Evolutionary conservation across 345 rosid species (phyloP), one percentile per base, ranked within the genome.

Genomic region (Luvunga scandens): DNA sequence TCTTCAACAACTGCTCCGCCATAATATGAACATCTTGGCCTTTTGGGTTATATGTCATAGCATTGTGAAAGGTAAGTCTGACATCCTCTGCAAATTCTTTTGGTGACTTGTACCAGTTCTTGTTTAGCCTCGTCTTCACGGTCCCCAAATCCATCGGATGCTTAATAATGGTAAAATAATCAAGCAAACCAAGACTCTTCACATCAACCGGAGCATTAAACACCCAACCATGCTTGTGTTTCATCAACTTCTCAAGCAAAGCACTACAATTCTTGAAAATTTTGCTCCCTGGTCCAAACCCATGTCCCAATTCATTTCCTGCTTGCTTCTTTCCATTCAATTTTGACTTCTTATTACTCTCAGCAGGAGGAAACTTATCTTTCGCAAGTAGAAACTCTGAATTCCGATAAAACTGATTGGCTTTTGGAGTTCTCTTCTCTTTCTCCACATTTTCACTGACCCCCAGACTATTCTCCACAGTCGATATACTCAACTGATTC

Each of bases 91-190:
- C 99, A 81, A 95, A 95, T 80, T 92, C 97, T 84, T 89, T 90
- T 0, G 97, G 96, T 0, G 94, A 90, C 90, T 94, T 92, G 89
- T 95, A 95, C 89, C 91, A 73, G 82, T 95, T 92, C 82, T 88
- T 90, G 76, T 75, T 86, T 72, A 96, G 82, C 79, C 87, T 87
- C 3, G 90, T 69, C 86, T 96, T 96, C 75, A 96, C 88, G 19
- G 97, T 89, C 55, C 99, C 99, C 89, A 96, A 85, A 85, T 96
- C 98, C 99, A 96, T 96, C 39, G 98, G 98, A 84, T 92, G 91
- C 84, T 87, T 87, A 65, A 96, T 91, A 70, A 96, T 90, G 79
- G 85, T 85, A 72, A 80, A 89, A 79, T 96, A 96, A 88, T 96
- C 99, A 71, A 85, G 95, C 90, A 96, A 85, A 73, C 97, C 93